Conservation (phyloP, 495 filamentous ascomycete species). For the Cryomyces antarcticus region DNA sequence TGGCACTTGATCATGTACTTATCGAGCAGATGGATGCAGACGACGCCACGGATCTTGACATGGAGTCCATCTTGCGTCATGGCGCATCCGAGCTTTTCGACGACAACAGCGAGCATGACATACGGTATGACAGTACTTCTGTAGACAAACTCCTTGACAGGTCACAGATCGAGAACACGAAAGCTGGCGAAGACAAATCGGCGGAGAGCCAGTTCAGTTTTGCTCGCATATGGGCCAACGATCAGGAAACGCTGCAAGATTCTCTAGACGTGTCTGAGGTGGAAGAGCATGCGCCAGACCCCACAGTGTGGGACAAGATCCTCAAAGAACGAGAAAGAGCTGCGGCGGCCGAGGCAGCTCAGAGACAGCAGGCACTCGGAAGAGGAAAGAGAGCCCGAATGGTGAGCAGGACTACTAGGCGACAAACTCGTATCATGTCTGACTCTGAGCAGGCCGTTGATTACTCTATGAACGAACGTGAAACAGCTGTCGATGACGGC, state of each 20-base stretch:
- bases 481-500: constrained; percentile 1
- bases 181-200: constrained; percentile 32
- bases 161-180: constrained; percentile 54
- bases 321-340: constrained; percentile 60
- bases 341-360: constrained; percentile 44
- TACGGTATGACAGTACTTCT: constrained; percentile 58
- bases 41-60: constrained; percentile 49
- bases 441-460: constrained; percentile 5
- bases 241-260: constrained; percentile 42
- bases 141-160: constrained; percentile 81
- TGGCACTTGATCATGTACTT: constrained; percentile 79
- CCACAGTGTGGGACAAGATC: constrained; percentile 75
- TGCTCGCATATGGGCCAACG: constrained; percentile 83
- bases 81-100: constrained; percentile 75
- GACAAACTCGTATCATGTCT: neutral
- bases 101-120: constrained; percentile 41
- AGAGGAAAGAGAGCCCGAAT: constrained; percentile 51
- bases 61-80: constrained; percentile 76
- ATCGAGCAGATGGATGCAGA: constrained; percentile 76
- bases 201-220: constrained; percentile 69
- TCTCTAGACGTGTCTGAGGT: constrained; percentile 33
- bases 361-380: constrained; percentile 48
- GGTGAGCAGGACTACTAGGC: constrained; percentile 18
- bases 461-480: constrained; percentile 6
- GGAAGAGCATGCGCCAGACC: constrained; percentile 24